Percentiles rank a stretch among this genome's conserved stretches.
phyloP scores from a whole-genome alignment of 768 basidiomycete species.

The Tricholoma sp. region DNA sequence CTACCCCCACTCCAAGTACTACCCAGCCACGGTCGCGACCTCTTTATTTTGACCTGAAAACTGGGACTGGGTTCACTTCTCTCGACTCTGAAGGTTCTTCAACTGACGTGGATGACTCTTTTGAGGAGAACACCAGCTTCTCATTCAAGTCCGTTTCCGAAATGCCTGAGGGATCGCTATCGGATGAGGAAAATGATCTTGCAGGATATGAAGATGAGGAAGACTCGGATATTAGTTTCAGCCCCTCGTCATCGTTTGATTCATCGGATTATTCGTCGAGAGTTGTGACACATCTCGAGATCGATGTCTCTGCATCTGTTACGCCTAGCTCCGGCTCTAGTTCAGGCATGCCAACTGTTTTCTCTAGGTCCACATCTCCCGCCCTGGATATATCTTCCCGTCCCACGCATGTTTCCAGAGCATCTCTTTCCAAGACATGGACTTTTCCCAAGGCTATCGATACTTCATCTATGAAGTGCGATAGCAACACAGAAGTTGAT shows the following conservation, averaged over 20 bases:
- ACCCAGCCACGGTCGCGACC: conserved; percentile 22
- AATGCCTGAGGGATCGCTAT: conserved; percentile 37
- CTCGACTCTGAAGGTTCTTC: conserved; percentile 60
- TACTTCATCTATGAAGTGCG: conserved; percentile 15
- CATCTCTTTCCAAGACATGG: conserved; percentile 64
- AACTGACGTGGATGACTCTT: conserved; percentile 61
- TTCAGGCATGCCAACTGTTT: conserved; percentile 19
- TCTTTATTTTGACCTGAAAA: conserved; percentile 26
- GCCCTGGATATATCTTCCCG: conserved; percentile 20
- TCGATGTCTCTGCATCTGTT: conserved; percentile 13
- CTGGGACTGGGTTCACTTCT: conserved; percentile 51
- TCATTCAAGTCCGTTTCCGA: conserved; percentile 55
- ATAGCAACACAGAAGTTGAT: conserved; percentile 45
- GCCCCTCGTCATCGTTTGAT: conserved; percentile 49
- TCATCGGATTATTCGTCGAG: conserved; percentile 46
- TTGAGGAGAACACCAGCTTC: conserved; percentile 40
- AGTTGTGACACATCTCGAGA: conserved; percentile 22
- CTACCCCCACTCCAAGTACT: conserved; percentile 42
- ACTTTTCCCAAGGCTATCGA: conserved; percentile 48
- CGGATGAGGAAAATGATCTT: conserved; percentile 53
- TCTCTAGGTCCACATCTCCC: conserved; percentile 11
- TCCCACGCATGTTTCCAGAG: conserved; percentile 24
- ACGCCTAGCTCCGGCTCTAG: conserved; percentile 16
- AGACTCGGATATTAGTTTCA: conserved; percentile 47
- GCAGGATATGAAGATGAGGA: conserved; percentile 70